Conservation (phyloP, 176 grass and related monocot species). For the Carex pumila region DNA sequence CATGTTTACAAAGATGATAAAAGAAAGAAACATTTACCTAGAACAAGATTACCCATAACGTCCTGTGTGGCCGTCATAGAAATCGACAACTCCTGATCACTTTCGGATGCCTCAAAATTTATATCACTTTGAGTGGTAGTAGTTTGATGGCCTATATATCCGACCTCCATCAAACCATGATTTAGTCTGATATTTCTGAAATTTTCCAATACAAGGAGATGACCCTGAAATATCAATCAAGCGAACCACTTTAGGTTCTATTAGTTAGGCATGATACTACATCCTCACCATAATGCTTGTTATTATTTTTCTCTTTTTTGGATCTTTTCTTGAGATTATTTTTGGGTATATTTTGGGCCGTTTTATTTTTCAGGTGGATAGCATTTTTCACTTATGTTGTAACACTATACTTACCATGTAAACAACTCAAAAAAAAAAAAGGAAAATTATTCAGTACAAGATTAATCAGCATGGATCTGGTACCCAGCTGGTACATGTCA, state of each 20-base stretch:
- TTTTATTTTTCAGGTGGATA: neutral
- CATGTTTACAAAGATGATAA: conserved; percentile 21
- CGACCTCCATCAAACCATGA: conserved; percentile 89
- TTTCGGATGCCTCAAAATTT: conserved; percentile 20
- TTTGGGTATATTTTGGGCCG: neutral
- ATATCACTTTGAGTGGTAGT: conserved; percentile 25
- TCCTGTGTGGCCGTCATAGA: conserved; percentile 85
- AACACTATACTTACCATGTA: neutral
- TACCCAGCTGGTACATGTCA: neutral
- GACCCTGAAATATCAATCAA: conserved; percentile 42
- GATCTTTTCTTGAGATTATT: neutral
- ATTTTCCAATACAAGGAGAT: conserved; percentile 86
- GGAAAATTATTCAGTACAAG: neutral
- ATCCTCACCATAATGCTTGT: neutral
- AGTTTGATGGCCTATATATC: conserved; percentile 72
- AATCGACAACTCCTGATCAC: conserved; percentile 55
- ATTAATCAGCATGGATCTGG: neutral
- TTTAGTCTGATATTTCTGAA: conserved; percentile 70
- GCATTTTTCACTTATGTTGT: neutral
- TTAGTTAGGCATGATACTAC: neutral
- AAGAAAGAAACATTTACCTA: conserved; percentile 41
- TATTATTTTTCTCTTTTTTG: neutral
- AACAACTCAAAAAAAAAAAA: neutral
- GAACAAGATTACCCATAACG: conserved; percentile 58
- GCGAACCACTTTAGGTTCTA: neutral